Base-by-base conservation (phyloP, 306 rosid genomes). In the Cicer yamashitae region DNA sequence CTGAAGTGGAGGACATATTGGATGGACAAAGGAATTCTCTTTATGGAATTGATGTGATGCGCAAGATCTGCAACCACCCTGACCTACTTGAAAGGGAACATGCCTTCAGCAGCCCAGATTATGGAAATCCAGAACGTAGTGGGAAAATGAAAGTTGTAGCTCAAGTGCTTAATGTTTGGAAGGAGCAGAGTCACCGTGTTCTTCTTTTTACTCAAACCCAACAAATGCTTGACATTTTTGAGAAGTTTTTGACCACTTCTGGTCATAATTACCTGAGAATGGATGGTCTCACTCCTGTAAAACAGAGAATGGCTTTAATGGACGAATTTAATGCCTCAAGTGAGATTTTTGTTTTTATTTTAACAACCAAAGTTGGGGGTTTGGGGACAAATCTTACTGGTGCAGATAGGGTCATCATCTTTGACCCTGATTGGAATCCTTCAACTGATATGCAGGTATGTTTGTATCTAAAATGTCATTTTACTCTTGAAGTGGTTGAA, bases 31-130 rank as follows among this genome's bases (percentile, higher is more conserved):
- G 79, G 75, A 94, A 94, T 83, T 94, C 97, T 10, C 96, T 90
- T 77, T 94, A 67, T 79, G 99, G 99, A 83, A 92, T 94, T 83
- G 99, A 92, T 72, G 92, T 92, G 73, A 94, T 92, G 96, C 96
- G 96, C 59, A 94, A 94, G 85, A 89, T 94, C 71, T 94, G 97
- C 90, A 94, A 94, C 83, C 99, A 94, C 80, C 99, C 99, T 59
- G 99, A 92, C 86, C 91, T 92, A 40, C 99, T 94, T 79, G 99
- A 94, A 87, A 87, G 99, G 87, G 99, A 90, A 45, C 99, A 94
- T 51, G 84, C 96, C 68, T 82, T 39, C 60, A 79, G 51, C 15
- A 78, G 92, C 85, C 97, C 99, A 48, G 97, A 94, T 82, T 94
- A 90, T 73, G 99, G 99, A 82, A 94, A 94, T 84, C 88, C 87